Percentiles rank a stretch among this genome's conserved stretches.
Conservation (phyloP, 176 grass and related monocot species). For the Echinochloa phyllopogon region DNA sequence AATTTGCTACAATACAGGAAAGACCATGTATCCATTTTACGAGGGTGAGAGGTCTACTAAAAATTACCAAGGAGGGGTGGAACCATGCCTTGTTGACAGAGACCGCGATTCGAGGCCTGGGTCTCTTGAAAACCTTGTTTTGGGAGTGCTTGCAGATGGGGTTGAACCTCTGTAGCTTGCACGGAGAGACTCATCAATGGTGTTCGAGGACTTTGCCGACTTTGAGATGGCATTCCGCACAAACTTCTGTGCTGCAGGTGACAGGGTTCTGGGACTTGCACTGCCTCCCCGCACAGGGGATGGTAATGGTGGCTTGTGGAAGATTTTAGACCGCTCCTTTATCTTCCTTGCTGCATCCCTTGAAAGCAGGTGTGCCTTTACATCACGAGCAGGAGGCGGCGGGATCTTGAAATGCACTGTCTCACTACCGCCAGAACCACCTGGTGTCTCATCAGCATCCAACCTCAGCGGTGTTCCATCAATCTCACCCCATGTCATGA, state of each 20-base stretch:
- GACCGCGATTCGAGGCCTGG: constrained; percentile 65
- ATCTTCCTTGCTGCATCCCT: constrained; percentile 91
- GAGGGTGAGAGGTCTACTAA: background rate
- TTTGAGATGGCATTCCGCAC: constrained; percentile 88
- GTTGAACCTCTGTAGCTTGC: constrained; percentile 90
- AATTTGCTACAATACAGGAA: constrained; percentile 48
- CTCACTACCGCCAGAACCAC: constrained; percentile 47
- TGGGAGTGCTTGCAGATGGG: constrained; percentile 62
- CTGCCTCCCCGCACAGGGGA: constrained; percentile 77
- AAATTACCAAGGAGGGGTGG: constrained; percentile 78
- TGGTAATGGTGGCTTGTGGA: constrained; percentile 79
- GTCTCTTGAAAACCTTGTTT: constrained; percentile 90
- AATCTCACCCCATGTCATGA: constrained; percentile 99
- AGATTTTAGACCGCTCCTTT: constrained; percentile 70
- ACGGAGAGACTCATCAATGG: constrained; percentile 86
- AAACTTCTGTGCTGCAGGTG: constrained; percentile 89
- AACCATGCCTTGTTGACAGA: constrained; percentile 68
- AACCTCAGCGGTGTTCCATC: constrained; percentile 84
- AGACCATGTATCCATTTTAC: constrained; percentile 7
- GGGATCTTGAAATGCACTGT: constrained; percentile 79
- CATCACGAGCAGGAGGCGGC: constrained; percentile 67
- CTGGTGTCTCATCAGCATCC: constrained; percentile 65
- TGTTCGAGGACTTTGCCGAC: constrained; percentile 68
- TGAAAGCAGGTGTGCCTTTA: constrained; percentile 84
- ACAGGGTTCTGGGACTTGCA: constrained; percentile 83